Conservation (phyloP, 192 early-diverging fungal species). For the Backusella psychrophila region DNA sequence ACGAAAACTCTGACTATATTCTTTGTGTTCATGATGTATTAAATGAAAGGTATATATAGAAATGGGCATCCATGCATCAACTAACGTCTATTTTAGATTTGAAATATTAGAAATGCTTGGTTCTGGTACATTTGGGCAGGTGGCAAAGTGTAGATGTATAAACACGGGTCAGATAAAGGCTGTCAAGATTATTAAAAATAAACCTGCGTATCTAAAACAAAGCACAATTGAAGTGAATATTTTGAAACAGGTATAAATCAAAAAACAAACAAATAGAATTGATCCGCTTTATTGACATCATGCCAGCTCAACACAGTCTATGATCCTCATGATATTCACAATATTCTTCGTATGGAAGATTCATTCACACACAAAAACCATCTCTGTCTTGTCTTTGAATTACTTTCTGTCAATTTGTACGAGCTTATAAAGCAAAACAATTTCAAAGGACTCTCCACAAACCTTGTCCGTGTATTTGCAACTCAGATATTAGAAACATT, state of each 20-base stretch:
- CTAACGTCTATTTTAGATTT: constrained; percentile 55
- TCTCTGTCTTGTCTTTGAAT: constrained; percentile 94
- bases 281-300: neutral
- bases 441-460: constrained; percentile 88
- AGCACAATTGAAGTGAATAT: constrained; percentile 94
- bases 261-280: neutral
- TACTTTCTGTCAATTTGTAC: constrained; percentile 94
- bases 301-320: constrained; percentile 80
- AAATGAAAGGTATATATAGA: constrained; percentile 44
- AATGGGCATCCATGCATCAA: neutral
- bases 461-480: constrained; percentile 86
- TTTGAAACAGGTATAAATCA: constrained; percentile 65
- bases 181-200: constrained; percentile 98
- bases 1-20: constrained; percentile 93
- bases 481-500: constrained; percentile 92
- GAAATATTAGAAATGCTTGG: constrained; percentile 91
- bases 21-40: constrained; percentile 95
- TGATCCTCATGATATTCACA: constrained; percentile 83
- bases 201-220: constrained; percentile 95
- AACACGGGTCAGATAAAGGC: constrained; percentile 86
- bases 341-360: constrained; percentile 86
- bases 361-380: constrained; percentile 91
- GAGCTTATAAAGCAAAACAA: constrained; percentile 97
- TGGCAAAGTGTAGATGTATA: constrained; percentile 90
- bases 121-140: constrained; percentile 98